Percentiles rank a stretch among this genome's conserved stretches.
Evolutionary conservation across 495 filamentous ascomycete genomes (phyloP).

Genomic region (Xylaria castorea): DNA sequence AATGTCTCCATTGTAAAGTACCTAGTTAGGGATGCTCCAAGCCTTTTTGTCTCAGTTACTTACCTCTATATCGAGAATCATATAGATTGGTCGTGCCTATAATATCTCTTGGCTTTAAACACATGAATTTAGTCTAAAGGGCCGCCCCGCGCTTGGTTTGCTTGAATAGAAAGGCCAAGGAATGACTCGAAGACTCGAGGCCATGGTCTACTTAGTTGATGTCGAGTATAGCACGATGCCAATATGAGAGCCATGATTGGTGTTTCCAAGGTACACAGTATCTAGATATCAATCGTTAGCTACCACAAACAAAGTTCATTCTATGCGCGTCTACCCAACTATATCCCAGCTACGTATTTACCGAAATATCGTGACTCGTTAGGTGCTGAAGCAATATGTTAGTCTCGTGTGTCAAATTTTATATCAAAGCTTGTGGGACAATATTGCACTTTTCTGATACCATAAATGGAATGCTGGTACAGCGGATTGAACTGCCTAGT

Average conservation of each 20-base stretch:
- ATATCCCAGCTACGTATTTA: slow-evolving; percentile 2
- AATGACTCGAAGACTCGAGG: not conserved
- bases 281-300: not conserved
- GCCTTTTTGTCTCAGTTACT: not conserved
- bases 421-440: slow-evolving; percentile 1
- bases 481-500: slow-evolving; percentile 3
- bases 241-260: slow-evolving; percentile 3
- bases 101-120: not conserved
- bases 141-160: not conserved
- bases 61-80: not conserved
- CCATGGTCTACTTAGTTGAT: not conserved
- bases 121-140: slow-evolving; percentile 1
- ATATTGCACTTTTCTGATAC: not conserved
- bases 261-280: not conserved
- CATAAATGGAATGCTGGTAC: not conserved
- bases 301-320: not conserved
- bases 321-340: not conserved
- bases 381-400: slow-evolving; percentile 9
- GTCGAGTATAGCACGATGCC: not conserved
- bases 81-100: not conserved
- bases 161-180: not conserved
- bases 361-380: not conserved
- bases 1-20: not conserved
- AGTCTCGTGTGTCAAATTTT: slow-evolving; percentile 11
- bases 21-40: slow-evolving; percentile 6